Percentiles rank a stretch among this genome's conserved stretches.
phyloP scores from a whole-genome alignment of 2,329 filamentous ascomycete species.

The Colletotrichum tofieldiae region DNA sequence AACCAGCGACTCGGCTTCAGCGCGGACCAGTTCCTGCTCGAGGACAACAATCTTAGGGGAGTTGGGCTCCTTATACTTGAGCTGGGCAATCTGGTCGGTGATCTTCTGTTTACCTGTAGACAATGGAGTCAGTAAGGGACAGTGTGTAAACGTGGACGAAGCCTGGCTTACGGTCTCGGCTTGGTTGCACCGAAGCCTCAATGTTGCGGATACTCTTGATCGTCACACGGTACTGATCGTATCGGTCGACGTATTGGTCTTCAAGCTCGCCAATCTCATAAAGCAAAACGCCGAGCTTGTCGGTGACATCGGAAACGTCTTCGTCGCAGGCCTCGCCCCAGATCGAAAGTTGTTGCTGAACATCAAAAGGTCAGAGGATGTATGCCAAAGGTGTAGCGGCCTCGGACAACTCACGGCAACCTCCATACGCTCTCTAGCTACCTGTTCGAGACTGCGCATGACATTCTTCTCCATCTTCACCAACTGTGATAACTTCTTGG shows the following conservation, averaged over 20 bases:
- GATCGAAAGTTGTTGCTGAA: slow-evolving; percentile 96
- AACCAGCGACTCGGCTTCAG: slow-evolving; percentile 98
- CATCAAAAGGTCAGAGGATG: slow-evolving; percentile 38
- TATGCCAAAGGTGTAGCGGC: too few species aligned
- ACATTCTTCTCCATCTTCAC: slow-evolving; percentile 99
- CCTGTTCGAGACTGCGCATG: slow-evolving; percentile 97
- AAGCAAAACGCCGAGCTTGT: slow-evolving; percentile 97
- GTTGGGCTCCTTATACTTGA: slow-evolving; percentile 99
- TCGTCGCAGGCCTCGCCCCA: slow-evolving; percentile 98
- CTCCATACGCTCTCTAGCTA: slow-evolving; percentile 97
- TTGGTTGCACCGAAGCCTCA: slow-evolving; percentile 97
- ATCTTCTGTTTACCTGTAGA: slow-evolving; percentile 95
- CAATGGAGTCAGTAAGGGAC: slow-evolving; percentile 39
- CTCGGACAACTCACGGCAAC: slow-evolving; percentile 81
- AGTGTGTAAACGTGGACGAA: not conserved
- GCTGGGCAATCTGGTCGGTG: slow-evolving; percentile 96
- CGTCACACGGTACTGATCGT: slow-evolving; percentile 98
- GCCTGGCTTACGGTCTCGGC: slow-evolving; percentile 86
- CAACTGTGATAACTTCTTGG: slow-evolving; percentile 97
- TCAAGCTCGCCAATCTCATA: slow-evolving; percentile 99
- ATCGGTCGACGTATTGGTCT: slow-evolving; percentile 98
- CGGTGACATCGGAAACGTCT: slow-evolving; percentile 98
- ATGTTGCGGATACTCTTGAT: slow-evolving; percentile 99
- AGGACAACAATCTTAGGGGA: slow-evolving; percentile 97
- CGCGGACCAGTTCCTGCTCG: slow-evolving; percentile 97